These are phyloP conservation scores for Tolypocladium pustulatum DNA, from an alignment of 2,329 filamentous ascomycete genomes.

Conservation along the genomic window DNA sequence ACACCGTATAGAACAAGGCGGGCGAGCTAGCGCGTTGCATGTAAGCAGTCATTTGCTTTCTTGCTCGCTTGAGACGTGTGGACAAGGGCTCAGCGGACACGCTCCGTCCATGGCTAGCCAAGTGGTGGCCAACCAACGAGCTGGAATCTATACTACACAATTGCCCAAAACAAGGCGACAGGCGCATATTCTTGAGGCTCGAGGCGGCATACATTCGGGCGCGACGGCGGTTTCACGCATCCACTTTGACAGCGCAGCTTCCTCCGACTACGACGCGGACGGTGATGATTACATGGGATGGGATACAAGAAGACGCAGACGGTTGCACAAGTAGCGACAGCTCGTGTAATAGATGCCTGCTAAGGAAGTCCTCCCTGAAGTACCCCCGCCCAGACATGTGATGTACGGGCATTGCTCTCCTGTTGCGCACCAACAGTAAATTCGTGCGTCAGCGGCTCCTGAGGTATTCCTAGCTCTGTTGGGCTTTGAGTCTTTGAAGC, in stretches of 20 bases:
- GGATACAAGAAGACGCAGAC: background rate
- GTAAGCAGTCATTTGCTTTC: background rate
- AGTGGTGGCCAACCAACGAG: background rate
- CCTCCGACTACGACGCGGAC: background rate
- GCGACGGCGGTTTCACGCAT: background rate
- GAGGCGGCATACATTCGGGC: background rate
- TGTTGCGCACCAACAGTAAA: background rate
- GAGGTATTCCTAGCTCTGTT: too few species aligned
- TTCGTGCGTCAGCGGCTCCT: background rate
- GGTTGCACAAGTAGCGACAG: background rate
- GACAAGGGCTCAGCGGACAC: background rate
- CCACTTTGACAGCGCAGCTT: background rate
- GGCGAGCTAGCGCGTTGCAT: background rate
- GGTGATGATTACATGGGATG: background rate
- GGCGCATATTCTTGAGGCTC: background rate
- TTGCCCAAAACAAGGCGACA: background rate
- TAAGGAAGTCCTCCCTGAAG: background rate
- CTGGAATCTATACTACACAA: background rate
- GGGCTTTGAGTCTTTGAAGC: background rate
- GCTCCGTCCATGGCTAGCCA: background rate
- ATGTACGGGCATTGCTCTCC: background rate
- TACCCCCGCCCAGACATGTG: too few species aligned
- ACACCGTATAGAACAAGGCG: slow-evolving; percentile 45
- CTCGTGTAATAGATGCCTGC: background rate
- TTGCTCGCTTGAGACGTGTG: background rate